Base-by-base conservation (phyloP, 495 filamentous ascomycete genomes). In the Podospora pseudoanserina region DNA sequence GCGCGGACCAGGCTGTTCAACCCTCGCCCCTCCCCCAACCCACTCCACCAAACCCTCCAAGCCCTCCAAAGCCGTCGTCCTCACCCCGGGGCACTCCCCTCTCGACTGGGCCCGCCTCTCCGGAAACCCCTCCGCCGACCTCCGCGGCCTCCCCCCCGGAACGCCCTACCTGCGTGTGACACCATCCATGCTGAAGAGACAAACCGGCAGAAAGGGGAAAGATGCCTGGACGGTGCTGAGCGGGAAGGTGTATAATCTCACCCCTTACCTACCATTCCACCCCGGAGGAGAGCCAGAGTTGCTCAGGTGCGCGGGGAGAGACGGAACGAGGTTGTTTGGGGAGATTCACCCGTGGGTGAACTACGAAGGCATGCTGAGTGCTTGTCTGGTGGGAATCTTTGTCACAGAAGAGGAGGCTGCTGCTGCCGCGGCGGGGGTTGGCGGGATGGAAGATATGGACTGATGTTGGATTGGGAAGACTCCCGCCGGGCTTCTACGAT, bases 261-360 rank as follows among this genome's bases (percentile, higher is more conserved):
- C 87, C 2, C 92, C 94, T 0, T 99, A 99, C 76, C 67, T 93
- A 54, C 88, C 90, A 0, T 99, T 92, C 75, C 95, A 99, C 73
- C 95, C 95, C 0, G 95, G 95, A 44, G 95, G 95, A 4, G 92
- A 90, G 79, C 89, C 88, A 3, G 92, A 99, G 81, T 74, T 98
- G 72, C 82, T 97, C 77, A 84, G 90, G 26, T 89, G 85, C 18
- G 94, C 93, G 2, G 95, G 92, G 19, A 84, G 87, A 69, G 90
- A 93, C 74, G 92, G 88, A 49, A 88, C 84, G 5, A 88, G 88
- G 80, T 72, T 99, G 74, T 98, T 99, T 77, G 88, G 89, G 69
- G 93, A 97, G 81, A 86, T 94, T 26, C 95, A 99, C 83, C 93
- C 94, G 19, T 99, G 96, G 95, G 94, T 99, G 11, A 99, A 96